Evolutionary conservation across 2,329 filamentous ascomycete genomes (phyloP).

Genomic region (Fonsecaea nubica): DNA sequence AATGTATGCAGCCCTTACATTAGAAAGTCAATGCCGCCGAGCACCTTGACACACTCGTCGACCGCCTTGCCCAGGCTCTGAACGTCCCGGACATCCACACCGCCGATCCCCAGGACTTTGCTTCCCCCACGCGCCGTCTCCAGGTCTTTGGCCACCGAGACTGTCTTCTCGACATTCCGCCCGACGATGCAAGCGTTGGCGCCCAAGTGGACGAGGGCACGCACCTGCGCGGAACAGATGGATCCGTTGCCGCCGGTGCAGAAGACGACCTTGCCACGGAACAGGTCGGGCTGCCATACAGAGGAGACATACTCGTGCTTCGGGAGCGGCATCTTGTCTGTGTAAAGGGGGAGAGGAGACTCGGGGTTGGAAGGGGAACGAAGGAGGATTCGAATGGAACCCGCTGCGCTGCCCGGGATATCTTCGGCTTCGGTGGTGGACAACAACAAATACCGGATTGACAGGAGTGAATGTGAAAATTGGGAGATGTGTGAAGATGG

Average conservation of each 20-base stretch:
- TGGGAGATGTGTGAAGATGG: not conserved
- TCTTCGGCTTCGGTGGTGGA: not conserved
- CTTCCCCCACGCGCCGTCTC: slow-evolving; percentile 77
- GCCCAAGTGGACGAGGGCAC: slow-evolving; percentile 87
- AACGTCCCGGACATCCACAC: slow-evolving; percentile 73
- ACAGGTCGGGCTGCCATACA: slow-evolving; percentile 86
- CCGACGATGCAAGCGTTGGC: slow-evolving; percentile 94
- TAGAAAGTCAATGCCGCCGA: slow-evolving; percentile 89
- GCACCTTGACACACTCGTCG: slow-evolving; percentile 77
- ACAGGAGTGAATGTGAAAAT: not conserved
- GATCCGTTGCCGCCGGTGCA: slow-evolving; percentile 93
- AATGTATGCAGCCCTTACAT: slow-evolving; percentile 66
- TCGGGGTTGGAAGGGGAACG: not conserved
- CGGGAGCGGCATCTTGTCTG: slow-evolving; percentile 67
- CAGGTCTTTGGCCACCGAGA: slow-evolving; percentile 79
- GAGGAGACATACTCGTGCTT: slow-evolving; percentile 78
- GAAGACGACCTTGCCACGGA: slow-evolving; percentile 88
- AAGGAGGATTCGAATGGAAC: too few relatives aligned
- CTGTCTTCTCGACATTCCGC: slow-evolving; percentile 86
- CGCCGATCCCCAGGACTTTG: slow-evolving; percentile 85
- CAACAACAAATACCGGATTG: not conserved
- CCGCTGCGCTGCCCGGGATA: too few relatives aligned
- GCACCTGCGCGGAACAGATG: slow-evolving; percentile 93
- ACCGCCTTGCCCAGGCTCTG: slow-evolving; percentile 74
- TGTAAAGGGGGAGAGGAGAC: too few relatives aligned